Evolutionary conservation across 805 yeast genomes (phyloP), one percentile per base, ranked within the genome.

Genomic region (Yarrowia deformans): DNA sequence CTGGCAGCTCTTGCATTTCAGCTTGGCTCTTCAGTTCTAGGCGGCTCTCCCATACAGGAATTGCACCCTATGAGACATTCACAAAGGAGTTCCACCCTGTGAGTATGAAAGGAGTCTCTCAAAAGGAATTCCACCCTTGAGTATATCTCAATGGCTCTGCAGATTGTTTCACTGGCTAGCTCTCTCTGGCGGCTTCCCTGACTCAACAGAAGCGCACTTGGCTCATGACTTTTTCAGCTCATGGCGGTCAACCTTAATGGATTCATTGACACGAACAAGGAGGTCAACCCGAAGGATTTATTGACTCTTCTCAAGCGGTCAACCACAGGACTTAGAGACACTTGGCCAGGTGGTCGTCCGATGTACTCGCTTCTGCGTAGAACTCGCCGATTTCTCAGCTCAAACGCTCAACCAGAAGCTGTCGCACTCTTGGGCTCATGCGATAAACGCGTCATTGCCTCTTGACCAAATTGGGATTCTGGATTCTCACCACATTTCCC

Each of bases 21-120:
- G 56, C 56, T 50, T 50, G 56, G 56, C 56, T 50, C 56, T 50
- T 50, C 56, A 34, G 56, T 50, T 50, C 56, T 50, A 50, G 56
- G 56, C 56, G 56, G 56, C 56, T 48, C 19, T 14, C 16, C 4
- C 29, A 23, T 2, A 23, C 29, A 49, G 55, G 55, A 49, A 49
- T 49, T 49, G 7, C 55, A 49, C 55, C 54, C 39, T 49, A 4
- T 23, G 29, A 23, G 29, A 23, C n/a, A n/a, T n/a, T n/a, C n/a
- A n/a, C n/a, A 32, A 6, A 29, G 18, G 34, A 6, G 23, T 16
- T 48, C 52, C 6, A n/a, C n/a, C n/a, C n/a, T n/a, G n/a, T n/a
- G n/a, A n/a, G n/a, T n/a, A n/a, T n/a, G n/a, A 23, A 48, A 48
- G 12, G 54, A 49, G 55, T 50, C 14, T 35, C 56, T 34, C 56